Base-by-base conservation (phyloP, 2,329 filamentous ascomycete species). In the Fusarium sp. region DNA sequence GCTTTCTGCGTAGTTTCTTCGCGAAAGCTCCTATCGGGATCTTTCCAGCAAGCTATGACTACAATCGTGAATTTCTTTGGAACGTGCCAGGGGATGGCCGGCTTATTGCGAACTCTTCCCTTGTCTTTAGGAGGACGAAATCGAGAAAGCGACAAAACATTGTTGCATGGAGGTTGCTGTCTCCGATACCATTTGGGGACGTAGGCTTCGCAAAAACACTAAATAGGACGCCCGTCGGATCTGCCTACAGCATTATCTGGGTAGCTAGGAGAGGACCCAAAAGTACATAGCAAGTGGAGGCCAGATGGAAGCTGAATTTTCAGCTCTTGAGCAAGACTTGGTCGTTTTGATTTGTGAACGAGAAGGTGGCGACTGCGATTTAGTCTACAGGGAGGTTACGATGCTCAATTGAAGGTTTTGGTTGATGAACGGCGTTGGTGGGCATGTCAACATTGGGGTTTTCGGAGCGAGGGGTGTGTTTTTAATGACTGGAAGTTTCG, bases 371-470 rank as follows among this genome's bases (percentile, higher is more conserved):
- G 45, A 34, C 46, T 43, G 11, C 19, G 25, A 28, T 15, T 35
- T 38, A 36, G 38, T 28, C 57, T 42, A 45, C 43, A 51, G 52
- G 44, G 38, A 56, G 31, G 61, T 63, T 22, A 36, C 41, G 55
- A 43, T 47, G 53, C 48, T 57, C 56, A 44, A 54, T 46, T 48
- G 56, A 55, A 38, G 63, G 36, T 29, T 65, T 66, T 46, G 62
- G 62, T 58, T 65, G 61, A 58, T 65, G 57, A 53, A 63, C 26
- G 63, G 63, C 63, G 62, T 65, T 65, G 54, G 46, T 50, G 62
- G 62, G 36, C 41, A 64, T 48, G 62, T 43, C 26, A 58, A 59
- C 48, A 63, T 49, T 59, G 48, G 52, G 41, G 28, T 31, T 40
- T 53, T 62, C 51, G 46, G 65, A 65, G 46, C 62, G 46, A 66